Evolutionary conservation across 2,329 filamentous ascomycete genomes (phyloP).

Genomic region (Zymoseptoria tritici): DNA sequence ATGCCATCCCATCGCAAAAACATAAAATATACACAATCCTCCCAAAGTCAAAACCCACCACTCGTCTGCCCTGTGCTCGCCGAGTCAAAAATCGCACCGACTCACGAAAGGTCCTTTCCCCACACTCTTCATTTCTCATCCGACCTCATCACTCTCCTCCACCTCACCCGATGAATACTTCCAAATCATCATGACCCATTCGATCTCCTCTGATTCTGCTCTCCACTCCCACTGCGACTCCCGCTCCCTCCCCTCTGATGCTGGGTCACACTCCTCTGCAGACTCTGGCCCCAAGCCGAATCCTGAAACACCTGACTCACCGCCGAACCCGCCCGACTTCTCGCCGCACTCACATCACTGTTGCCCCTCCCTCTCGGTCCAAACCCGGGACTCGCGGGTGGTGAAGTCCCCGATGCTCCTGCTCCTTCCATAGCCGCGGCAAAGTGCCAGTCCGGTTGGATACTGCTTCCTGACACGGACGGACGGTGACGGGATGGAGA

Average conservation of each 20-base stretch:
- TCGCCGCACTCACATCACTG: slow-evolving; percentile 27
- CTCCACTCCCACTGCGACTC: neutral
- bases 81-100: neutral
- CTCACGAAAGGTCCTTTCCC: neutral
- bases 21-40: neutral
- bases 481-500: slow-evolving; percentile 17
- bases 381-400: slow-evolving; percentile 21
- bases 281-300: slow-evolving; percentile 88
- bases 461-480: slow-evolving; percentile 20
- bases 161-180: neutral
- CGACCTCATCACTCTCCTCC: neutral
- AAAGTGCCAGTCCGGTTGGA: slow-evolving; percentile 41
- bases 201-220: neutral
- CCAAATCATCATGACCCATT: neutral
- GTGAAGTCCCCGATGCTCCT: slow-evolving; percentile 24
- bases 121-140: neutral
- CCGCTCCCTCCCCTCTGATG: slow-evolving; percentile 34
- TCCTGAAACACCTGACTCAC: slow-evolving; percentile 76
- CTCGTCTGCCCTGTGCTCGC: too few relatives aligned
- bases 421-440: slow-evolving; percentile 36
- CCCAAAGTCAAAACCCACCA: neutral
- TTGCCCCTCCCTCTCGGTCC: slow-evolving; percentile 1
- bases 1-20: neutral
- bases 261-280: slow-evolving; percentile 75
- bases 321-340: slow-evolving; percentile 57